phyloP scores from a whole-genome alignment of 2,329 filamentous ascomycete genomes.

The Diaporthe helianthi region DNA sequence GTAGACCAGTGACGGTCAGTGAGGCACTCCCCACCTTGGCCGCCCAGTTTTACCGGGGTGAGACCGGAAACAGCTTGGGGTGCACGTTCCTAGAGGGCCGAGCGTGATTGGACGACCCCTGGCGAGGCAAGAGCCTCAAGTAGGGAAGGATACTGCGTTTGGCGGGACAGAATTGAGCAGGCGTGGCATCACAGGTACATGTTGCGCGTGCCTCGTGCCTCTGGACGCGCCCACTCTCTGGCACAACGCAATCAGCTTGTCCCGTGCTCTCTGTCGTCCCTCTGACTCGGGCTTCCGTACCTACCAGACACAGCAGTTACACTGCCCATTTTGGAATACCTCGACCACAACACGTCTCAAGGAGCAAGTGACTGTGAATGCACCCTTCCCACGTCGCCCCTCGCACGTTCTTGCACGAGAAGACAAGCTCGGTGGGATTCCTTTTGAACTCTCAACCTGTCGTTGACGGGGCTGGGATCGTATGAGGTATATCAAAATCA shows the following conservation, averaged over 20 bases:
- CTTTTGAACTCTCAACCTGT: not conserved
- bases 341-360: slow-evolving; percentile 5
- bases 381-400: not conserved
- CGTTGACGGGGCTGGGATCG: not conserved
- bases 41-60: not conserved
- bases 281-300: slow-evolving; percentile 26
- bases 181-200: not conserved
- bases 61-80: slow-evolving; percentile 4
- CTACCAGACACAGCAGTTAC: not conserved
- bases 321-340: not conserved
- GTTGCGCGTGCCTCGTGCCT: slow-evolving; percentile 12
- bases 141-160: not conserved
- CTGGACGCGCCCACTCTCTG: slow-evolving; percentile 8
- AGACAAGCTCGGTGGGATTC: not conserved
- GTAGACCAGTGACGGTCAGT: not conserved
- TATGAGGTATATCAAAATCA: not conserved
- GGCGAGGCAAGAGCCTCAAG: slow-evolving; percentile 18
- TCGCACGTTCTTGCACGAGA: not conserved
- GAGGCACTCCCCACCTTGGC: not conserved
- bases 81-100: slow-evolving; percentile 9
- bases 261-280: slow-evolving; percentile 16
- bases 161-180: slow-evolving; percentile 4
- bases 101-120: slow-evolving; percentile 7
- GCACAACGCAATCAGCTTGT: slow-evolving; percentile 5
- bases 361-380: not conserved